phyloP scores from a whole-genome alignment of 345 rosid genomes.

The Linum usitatissimum region DNA sequence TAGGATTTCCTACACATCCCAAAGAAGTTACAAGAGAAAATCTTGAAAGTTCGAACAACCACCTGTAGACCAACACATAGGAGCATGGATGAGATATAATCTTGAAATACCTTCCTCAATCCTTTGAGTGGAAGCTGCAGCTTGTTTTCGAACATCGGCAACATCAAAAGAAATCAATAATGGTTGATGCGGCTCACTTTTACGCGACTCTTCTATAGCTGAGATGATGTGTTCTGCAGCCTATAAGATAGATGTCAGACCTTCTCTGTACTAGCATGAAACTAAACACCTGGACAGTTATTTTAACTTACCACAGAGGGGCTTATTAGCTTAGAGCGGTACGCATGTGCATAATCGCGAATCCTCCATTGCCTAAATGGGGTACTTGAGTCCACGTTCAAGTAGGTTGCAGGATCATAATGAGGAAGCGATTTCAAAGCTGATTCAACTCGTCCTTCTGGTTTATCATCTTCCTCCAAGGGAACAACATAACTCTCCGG shows the following conservation, averaged over 20 bases:
- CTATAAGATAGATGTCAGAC: conserved; percentile 27
- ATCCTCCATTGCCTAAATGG: conserved; percentile 77
- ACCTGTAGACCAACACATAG: neutral
- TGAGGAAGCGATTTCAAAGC: conserved; percentile 68
- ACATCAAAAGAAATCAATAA: conserved; percentile 48
- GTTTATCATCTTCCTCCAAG: conserved; percentile 51
- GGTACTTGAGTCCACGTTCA: conserved; percentile 21
- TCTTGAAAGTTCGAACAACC: neutral
- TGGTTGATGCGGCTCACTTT: conserved; percentile 53
- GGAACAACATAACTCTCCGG: conserved; percentile 37
- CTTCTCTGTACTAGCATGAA: neutral
- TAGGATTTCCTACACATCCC: conserved; percentile 49
- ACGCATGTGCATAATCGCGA: conserved; percentile 76
- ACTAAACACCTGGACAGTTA: neutral
- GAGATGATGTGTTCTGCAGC: conserved; percentile 54
- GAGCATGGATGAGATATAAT: neutral
- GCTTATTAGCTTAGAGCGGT: conserved; percentile 58
- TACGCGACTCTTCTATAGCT: conserved; percentile 40
- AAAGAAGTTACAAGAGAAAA: conserved; percentile 1
- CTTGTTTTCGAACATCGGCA: conserved; percentile 57
- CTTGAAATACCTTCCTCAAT: conserved; percentile 51
- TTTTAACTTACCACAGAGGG: conserved; percentile 47
- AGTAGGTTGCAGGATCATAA: conserved; percentile 42
- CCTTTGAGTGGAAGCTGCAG: conserved; percentile 72
- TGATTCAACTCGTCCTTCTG: conserved; percentile 47